These are phyloP conservation scores for Globisporangium irregulare DNA, from an alignment of 352 stramenopile genomes.

Conservation along the genomic window DNA sequence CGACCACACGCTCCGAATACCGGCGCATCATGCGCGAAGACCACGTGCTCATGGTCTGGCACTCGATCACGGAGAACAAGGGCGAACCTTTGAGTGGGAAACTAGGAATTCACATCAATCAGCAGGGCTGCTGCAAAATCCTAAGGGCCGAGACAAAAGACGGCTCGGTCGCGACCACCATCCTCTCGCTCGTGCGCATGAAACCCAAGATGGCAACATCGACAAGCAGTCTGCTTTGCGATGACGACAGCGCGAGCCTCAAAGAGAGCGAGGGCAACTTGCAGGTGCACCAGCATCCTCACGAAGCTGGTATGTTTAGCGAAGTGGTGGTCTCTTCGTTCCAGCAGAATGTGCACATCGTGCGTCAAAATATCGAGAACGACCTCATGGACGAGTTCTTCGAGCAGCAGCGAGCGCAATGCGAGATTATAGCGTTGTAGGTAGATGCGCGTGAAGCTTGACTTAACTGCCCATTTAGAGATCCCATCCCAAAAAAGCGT, in stretches of 20 bases:
- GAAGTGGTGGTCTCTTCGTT: constrained; percentile 6
- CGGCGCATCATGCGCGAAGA: neutral
- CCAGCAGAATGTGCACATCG: neutral
- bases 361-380: constrained; percentile 13
- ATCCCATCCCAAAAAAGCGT: neutral
- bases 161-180: neutral
- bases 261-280: neutral
- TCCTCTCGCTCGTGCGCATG: constrained; percentile 4
- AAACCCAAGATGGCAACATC: neutral
- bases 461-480: neutral
- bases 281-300: neutral
- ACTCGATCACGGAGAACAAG: constrained; percentile 3
- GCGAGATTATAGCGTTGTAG: neutral
- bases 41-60: constrained; percentile 11
- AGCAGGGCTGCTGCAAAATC: neutral
- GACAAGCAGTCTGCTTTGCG: neutral
- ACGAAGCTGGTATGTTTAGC: neutral
- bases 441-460: neutral
- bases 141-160: neutral
- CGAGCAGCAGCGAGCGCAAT: neutral
- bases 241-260: neutral
- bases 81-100: neutral
- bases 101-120: neutral
- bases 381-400: constrained; percentile 15
- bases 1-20: neutral